Conservation (phyloP, 1,284 basidiomycete species). For the Taiwanofungus camphoratus region DNA sequence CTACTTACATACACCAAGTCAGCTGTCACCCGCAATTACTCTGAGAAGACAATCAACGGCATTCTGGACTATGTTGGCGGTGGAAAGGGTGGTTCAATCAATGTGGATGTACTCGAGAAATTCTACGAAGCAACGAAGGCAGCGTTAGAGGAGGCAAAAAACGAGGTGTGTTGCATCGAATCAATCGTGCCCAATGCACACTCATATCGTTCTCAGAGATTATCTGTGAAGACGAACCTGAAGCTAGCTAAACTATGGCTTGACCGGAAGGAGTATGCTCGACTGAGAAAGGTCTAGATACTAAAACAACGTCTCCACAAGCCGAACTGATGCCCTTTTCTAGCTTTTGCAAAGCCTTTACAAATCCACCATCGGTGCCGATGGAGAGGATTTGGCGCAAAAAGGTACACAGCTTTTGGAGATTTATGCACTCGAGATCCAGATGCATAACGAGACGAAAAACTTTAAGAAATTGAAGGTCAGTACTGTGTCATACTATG, state of each 20-base stretch:
- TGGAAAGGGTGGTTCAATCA: constrained; percentile 77
- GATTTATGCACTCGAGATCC: constrained; percentile 97
- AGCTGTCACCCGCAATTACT: constrained; percentile 86
- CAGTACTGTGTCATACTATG: neutral
- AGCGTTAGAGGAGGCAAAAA: constrained; percentile 89
- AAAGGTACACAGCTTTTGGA: constrained; percentile 93
- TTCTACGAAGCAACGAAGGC: constrained; percentile 95
- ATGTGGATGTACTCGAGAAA: constrained; percentile 85
- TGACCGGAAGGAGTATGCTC: constrained; percentile 86
- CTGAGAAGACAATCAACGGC: constrained; percentile 98
- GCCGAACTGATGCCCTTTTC: constrained; percentile 2
- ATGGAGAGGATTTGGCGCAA: constrained; percentile 80
- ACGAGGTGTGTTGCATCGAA: constrained; percentile 65
- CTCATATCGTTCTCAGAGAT: constrained; percentile 48
- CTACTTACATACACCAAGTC: constrained; percentile 91
- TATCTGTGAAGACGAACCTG: constrained; percentile 93
- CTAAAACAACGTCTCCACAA: neutral
- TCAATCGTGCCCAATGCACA: neutral
- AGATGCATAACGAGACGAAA: constrained; percentile 97
- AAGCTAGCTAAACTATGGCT: constrained; percentile 98
- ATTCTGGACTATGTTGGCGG: constrained; percentile 98
- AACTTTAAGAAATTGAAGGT: constrained; percentile 96
- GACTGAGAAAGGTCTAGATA: constrained; percentile 61
- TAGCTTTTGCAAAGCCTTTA: constrained; percentile 75
- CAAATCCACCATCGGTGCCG: constrained; percentile 56